Evolutionary conservation across 495 filamentous ascomycete genomes (phyloP).

Genomic region (Amphirosellinia nigrospora): DNA sequence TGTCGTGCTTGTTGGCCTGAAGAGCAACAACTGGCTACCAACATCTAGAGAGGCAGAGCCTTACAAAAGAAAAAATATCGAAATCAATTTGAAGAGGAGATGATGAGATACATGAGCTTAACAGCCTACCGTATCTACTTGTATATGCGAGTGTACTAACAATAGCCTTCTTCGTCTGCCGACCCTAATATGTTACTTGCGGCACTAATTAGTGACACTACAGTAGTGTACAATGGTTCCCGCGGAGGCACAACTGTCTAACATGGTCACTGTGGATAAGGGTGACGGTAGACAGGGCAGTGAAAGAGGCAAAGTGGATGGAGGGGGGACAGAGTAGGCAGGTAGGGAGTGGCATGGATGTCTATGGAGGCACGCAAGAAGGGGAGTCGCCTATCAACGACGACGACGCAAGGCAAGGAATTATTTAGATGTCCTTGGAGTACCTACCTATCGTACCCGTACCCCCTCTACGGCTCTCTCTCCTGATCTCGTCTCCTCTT

Average conservation of each 20-base stretch:
- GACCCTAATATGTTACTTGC: conserved; percentile 25
- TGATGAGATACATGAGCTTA: conserved; percentile 10
- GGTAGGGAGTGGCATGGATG: conserved; percentile 44
- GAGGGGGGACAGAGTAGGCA: conserved; percentile 44
- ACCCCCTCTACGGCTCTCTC: conserved; percentile 37
- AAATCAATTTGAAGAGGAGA: conserved; percentile 20
- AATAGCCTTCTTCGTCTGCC: conserved; percentile 25
- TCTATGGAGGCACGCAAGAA: conserved; percentile 40
- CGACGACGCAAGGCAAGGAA: conserved; percentile 25
- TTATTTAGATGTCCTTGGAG: conserved; percentile 36
- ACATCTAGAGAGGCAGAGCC: conserved; percentile 30
- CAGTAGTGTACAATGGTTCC: conserved; percentile 25
- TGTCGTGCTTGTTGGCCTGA: not conserved
- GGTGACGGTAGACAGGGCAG: conserved; percentile 41
- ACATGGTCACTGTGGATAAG: conserved; percentile 39
- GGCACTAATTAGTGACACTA: conserved; percentile 23
- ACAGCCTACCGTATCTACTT: conserved; percentile 19
- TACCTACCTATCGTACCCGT: conserved; percentile 30
- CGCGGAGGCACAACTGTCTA: conserved; percentile 24
- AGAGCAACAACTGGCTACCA: conserved; percentile 32
- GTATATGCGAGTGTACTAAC: conserved; percentile 21
- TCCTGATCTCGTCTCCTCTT: not conserved
- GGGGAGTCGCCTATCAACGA: conserved; percentile 28
- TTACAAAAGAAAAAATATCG: conserved; percentile 22
- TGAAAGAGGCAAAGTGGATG: conserved; percentile 29